Conservation (phyloP, 1,284 basidiomycete species). For the Papiliotrema laurentii region DNA sequence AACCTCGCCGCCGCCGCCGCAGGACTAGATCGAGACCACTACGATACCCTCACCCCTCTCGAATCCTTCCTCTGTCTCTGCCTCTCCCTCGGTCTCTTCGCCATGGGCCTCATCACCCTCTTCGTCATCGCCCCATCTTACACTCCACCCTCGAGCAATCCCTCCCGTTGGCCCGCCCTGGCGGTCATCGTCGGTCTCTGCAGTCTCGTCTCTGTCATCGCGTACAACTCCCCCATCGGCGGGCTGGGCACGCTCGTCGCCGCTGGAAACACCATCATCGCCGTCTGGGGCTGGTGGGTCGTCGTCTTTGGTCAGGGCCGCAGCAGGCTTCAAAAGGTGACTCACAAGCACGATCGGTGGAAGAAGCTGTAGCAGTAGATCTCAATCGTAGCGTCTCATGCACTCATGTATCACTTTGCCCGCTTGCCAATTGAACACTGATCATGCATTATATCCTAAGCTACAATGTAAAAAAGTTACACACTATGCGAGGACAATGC, state of each 20-base stretch:
- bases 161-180: slow-evolving; percentile 27
- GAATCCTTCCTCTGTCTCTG: slow-evolving; percentile 37
- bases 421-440: no score
- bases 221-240: slow-evolving; percentile 37
- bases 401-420: no score
- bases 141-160: slow-evolving; percentile 19
- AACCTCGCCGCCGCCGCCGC: slow-evolving; percentile 9
- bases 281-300: slow-evolving; percentile 46
- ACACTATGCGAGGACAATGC: no score
- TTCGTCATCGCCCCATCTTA: slow-evolving; percentile 37
- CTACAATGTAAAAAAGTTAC: no score
- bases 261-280: slow-evolving; percentile 34
- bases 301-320: slow-evolving; percentile 39
- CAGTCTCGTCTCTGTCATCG: slow-evolving; percentile 23
- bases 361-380: slow-evolving; percentile 19
- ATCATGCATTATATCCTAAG: no score
- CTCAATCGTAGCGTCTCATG: no score
- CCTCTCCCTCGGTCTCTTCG: slow-evolving; percentile 35
- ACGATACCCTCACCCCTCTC: slow-evolving; percentile 40
- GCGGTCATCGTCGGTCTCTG: slow-evolving; percentile 33
- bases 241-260: slow-evolving; percentile 33
- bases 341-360: slow-evolving; percentile 19
- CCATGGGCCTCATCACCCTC: slow-evolving; percentile 31
- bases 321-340: slow-evolving; percentile 13
- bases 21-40: slow-evolving; percentile 28